phyloP scores from a whole-genome alignment of 148 eudicot genomes.

The Cornus suecica region DNA sequence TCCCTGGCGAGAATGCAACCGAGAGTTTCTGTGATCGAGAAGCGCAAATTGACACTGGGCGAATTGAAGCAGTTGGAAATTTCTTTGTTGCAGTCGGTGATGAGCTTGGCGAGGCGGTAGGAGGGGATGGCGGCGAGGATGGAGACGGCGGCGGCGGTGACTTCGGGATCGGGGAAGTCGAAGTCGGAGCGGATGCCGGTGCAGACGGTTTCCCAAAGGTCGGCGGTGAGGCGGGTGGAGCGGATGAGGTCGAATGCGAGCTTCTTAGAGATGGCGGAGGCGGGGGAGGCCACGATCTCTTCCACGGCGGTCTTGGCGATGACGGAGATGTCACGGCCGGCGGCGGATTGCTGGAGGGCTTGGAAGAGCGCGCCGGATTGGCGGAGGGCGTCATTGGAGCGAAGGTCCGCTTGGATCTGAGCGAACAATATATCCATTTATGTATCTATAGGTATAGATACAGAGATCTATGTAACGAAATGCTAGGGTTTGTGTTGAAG shows the following conservation, averaged over 20 bases:
- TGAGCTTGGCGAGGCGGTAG: constrained; percentile 57
- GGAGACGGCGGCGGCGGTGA: constrained; percentile 82
- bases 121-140: constrained; percentile 86
- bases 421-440: constrained; percentile 91
- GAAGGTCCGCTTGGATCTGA: constrained; percentile 96
- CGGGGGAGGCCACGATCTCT: constrained; percentile 85
- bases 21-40: constrained; percentile 79
- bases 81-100: constrained; percentile 48
- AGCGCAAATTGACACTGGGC: constrained; percentile 48
- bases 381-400: constrained; percentile 94
- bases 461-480: background rate
- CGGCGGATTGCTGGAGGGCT: constrained; percentile 97
- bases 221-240: constrained; percentile 79
- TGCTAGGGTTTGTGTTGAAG: background rate
- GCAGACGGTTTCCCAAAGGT: constrained; percentile 77
- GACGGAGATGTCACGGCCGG: constrained; percentile 88
- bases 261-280: constrained; percentile 90
- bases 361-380: constrained; percentile 90
- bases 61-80: constrained; percentile 75
- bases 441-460: no score
- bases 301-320: constrained; percentile 92
- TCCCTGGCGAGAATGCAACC: constrained; percentile 88
- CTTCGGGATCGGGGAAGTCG: constrained; percentile 93
- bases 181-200: constrained; percentile 66
- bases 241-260: constrained; percentile 94